Evolutionary conservation across 2,329 filamentous ascomycete species (phyloP).

Genomic region (Aspergillus awamori): DNA sequence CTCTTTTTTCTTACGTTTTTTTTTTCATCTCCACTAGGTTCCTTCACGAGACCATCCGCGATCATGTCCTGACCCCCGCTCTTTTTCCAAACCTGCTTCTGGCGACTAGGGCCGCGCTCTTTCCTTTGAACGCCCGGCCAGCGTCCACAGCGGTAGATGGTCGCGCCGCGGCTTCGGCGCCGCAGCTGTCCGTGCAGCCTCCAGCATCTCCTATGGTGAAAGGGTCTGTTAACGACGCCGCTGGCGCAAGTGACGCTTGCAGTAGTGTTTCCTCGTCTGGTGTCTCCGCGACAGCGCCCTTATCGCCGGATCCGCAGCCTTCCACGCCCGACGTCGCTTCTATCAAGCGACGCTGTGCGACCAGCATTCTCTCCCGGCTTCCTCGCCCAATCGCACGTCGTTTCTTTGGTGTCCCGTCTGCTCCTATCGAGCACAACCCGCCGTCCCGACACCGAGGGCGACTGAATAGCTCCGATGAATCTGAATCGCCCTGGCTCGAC

Average conservation of each 20-base stretch:
- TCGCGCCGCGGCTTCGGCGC: constrained; percentile 21
- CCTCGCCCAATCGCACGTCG: constrained; percentile 47
- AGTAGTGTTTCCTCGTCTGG: constrained; percentile 22
- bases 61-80: constrained; percentile 65
- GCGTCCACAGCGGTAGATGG: constrained; percentile 37
- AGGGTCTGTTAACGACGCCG: constrained; percentile 19
- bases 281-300: constrained; percentile 17
- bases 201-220: constrained; percentile 22
- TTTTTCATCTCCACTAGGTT: constrained; percentile 38
- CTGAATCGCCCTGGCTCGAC: constrained; percentile 1
- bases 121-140: constrained; percentile 80
- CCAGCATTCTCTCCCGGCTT: constrained; percentile 45
- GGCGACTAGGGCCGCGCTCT: constrained; percentile 73
- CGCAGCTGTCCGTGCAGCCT: constrained; percentile 29
- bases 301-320: constrained; percentile 24
- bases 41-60: constrained; percentile 54
- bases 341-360: constrained; percentile 50
- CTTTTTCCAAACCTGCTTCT: constrained; percentile 63
- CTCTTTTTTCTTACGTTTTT: constrained; percentile 8
- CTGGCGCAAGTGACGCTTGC: constrained; percentile 25
- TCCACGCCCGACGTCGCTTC: constrained; percentile 38
- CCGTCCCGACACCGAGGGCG: neutral
- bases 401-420: constrained; percentile 45
- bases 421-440: constrained; percentile 7
- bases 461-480: neutral